Percentiles rank a stretch among this genome's conserved stretches.
Evolutionary conservation across 2,329 filamentous ascomycete species (phyloP).

Genomic region (Helotiales sp.): DNA sequence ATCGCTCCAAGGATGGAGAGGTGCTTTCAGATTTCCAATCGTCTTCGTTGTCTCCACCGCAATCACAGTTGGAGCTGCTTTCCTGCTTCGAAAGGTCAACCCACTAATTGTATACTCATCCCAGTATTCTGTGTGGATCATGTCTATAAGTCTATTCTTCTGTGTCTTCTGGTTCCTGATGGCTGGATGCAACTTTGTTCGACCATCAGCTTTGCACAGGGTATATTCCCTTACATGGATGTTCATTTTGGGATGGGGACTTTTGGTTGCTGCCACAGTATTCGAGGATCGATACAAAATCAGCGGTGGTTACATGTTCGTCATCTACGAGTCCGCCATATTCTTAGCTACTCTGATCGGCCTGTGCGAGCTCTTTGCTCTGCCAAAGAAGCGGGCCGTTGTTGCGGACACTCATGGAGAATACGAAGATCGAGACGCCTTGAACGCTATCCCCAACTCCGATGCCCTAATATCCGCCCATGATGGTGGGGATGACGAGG

Average conservation of each 20-base stretch:
- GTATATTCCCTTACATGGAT: conserved; percentile 83
- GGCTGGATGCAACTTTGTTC: conserved; percentile 72
- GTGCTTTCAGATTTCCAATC: conserved; percentile 81
- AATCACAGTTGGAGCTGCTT: conserved; percentile 70
- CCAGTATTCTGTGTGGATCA: conserved; percentile 82
- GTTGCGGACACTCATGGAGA: conserved; percentile 57
- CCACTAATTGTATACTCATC: conserved; percentile 91
- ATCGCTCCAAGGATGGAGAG: conserved; percentile 72
- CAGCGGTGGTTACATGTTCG: conserved; percentile 75
- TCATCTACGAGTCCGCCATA: conserved; percentile 75
- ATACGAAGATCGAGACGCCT: conserved; percentile 44
- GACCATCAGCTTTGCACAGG: conserved; percentile 84
- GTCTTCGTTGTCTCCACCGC: conserved; percentile 67
- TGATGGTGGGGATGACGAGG: conserved; percentile 30
- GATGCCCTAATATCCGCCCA: conserved; percentile 41
- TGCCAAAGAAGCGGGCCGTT: conserved; percentile 72
- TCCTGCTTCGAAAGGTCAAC: conserved; percentile 79
- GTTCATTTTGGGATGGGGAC: conserved; percentile 70
- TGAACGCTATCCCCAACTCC: conserved; percentile 33
- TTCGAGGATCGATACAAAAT: conserved; percentile 74
- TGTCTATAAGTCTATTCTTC: conserved; percentile 81
- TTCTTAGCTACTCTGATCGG: conserved; percentile 75
- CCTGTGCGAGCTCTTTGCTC: conserved; percentile 76
- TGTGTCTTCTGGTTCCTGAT: conserved; percentile 81
- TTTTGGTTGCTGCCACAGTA: conserved; percentile 72